Evolutionary conservation across 2,329 filamentous ascomycete genomes (phyloP), one percentile per base, ranked within the genome.

Genomic region (Penicillium griseofulvum): DNA sequence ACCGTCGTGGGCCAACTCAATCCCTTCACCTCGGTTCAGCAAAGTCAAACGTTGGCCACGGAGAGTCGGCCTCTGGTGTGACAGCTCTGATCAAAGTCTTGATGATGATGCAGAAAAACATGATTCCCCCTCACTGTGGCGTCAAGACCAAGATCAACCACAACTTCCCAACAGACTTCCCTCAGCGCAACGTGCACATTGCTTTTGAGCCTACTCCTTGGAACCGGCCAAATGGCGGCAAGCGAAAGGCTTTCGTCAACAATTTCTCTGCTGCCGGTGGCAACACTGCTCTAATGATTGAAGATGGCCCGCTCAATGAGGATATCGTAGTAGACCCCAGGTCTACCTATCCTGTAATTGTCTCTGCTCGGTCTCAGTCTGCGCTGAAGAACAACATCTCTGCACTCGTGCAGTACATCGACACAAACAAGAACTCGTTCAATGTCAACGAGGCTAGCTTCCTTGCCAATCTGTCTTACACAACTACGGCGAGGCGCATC

Each of bases 251-350:
- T 0, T 69, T 77, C 22, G 70, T 88, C 58, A 90, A 90, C 75
- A 88, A 88, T 73, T 89, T 88, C 67, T 83, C 83, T 59, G 87
- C 87, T 7, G 85, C 87, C 50, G 87, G 87, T 60, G 87, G 87
- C 33, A 90, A 90, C 71, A 88, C 87, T 1, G 83, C 85, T 16
- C 69, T 89, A 24, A 70, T 90, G 7, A 65, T 90, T 2, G 84
- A 89, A 65, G 86, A 89, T 58, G 82, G 48, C 69, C 70, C 53
- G 64, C 63, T 54, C 66, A 64, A 12, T 33, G 49, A 64, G 62
- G 11, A 64, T 60, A 11, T 54, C 61, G 3, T 38, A 16, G 37
- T 48, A 16, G 85, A 88, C 59, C 75, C 82, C 8, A 80, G 87
- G 19, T 73, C 71, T n/a, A 75, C 77, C 1, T 82, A 88, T 48